These are phyloP conservation scores for Neonothopanus nambi DNA, from an alignment of 1,284 basidiomycete genomes.

Conservation along the genomic window DNA sequence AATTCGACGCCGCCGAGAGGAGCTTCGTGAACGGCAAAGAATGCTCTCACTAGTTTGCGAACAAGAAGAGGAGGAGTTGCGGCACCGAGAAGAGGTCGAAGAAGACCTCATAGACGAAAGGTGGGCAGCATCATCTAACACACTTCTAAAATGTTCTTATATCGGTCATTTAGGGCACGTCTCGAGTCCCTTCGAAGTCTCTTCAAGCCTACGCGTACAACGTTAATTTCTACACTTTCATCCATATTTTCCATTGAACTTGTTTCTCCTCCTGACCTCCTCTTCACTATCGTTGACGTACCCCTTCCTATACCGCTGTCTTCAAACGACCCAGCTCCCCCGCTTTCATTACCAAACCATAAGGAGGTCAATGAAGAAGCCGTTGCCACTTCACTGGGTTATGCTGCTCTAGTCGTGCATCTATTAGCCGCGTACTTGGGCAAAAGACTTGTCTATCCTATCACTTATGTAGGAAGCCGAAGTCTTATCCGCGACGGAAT, in stretches of 20 bases:
- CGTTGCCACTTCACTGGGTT: constrained; percentile 85
- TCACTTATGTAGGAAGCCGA: constrained; percentile 85
- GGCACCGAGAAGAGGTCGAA: constrained; percentile 34
- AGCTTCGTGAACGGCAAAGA: constrained; percentile 48
- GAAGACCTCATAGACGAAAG: constrained; percentile 42
- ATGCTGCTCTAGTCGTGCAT: constrained; percentile 82
- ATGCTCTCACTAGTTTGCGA: constrained; percentile 46
- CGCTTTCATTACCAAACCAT: constrained; percentile 63
- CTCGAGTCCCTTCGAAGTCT: constrained; percentile 47
- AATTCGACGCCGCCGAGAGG: constrained; percentile 43
- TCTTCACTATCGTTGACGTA: constrained; percentile 82
- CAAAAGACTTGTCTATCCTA: constrained; percentile 81
- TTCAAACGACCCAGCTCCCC: constrained; percentile 81
- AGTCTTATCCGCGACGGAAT: constrained; percentile 90
- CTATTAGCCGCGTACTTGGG: constrained; percentile 79
- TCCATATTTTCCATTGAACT: constrained; percentile 88
- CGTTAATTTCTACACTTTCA: constrained; percentile 75
- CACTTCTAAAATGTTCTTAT: constrained; percentile 2
- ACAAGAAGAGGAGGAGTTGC: constrained; percentile 39
- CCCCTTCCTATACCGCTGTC: constrained; percentile 83
- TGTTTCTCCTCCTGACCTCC: constrained; percentile 74
- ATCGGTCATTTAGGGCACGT: constrained; percentile 39
- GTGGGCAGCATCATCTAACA: constrained; percentile 32
- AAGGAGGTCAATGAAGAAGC: constrained; percentile 81
- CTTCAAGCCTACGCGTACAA: constrained; percentile 60